Base-by-base conservation (phyloP, 1,284 basidiomycete genomes). In the Irpex rosettiformis region DNA sequence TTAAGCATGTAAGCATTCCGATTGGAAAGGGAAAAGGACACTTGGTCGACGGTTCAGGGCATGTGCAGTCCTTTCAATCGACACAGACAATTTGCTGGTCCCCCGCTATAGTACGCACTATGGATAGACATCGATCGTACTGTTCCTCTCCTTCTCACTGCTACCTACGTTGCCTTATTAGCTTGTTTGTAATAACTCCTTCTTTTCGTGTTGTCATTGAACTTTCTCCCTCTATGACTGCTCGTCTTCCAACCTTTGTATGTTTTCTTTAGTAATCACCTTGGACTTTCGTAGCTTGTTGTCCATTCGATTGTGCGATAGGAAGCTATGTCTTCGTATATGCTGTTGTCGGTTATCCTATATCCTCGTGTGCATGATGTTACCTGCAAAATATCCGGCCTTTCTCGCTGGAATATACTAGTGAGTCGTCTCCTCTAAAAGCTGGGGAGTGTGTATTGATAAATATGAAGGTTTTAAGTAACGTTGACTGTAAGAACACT, bases 1-100 rank as follows among this genome's bases (percentile, higher is more conserved):
- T 24, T 71, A 64, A 67, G 55, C 54, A n/a, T 47, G 25, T 11
- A 8, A 18, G 21, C 8, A 8, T 49, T 7, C 30, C 18, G 21
- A 30, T 25, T 42, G 43, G 54, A 58, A 58, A 33, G 52, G 57
- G 52, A 58, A 58, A 58, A 33, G 56, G 28, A 48, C 30, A 37
- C 33, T 22, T 28, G 48, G 11, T 28, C 22, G 18, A 25, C 6
- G 24, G 11, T 18, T 2, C 13, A 10, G 48, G 25, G 48, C 25
- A 16, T 29, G 24, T 51, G 24, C 48, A 25, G 48, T 25, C 22
- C 48, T 11, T 51, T 16, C 11, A 21, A 16, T 29, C 13, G 27
- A 22, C 48, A 51, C 10, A 29, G 48, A 51, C 48, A 51, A 24
- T 51, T 51, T 18, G 16, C 22, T 51, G 11, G 25, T 28, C 25